Evolutionary conservation across 192 early-diverging fungal genomes (phyloP), one percentile per base, ranked within the genome.

Genomic region (Pilaira anomala): DNA sequence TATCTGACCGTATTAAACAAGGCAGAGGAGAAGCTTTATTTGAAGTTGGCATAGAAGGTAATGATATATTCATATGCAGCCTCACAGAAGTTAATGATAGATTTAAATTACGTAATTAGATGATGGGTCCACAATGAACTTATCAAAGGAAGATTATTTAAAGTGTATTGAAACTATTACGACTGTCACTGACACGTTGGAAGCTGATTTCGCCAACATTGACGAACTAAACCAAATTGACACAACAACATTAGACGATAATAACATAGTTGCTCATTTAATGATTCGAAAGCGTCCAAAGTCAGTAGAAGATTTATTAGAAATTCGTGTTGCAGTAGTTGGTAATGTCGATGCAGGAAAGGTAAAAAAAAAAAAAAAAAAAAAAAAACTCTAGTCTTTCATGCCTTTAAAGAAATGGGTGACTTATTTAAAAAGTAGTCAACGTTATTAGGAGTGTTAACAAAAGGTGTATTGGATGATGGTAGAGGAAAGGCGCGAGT

Each of bases 261-360:
- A 65, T 46, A 66, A 62, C 29, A 68, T 74, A 16, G 59, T 67
- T 0, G 76, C 72, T 2, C 74, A 90, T 66, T 41, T 89, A 0
- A 79, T 97, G 75, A 77, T 95, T 1, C 83, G 95, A 28, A 83
- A 81, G 52, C 69, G 76, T n/a, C 82, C 88, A 7, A 78, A 77
- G 22, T 78, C 84, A n/a, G 83, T 92, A n/a, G 88, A 94, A 66
- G 81, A 91, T 30, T 71, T 97, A 48, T 71, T 88, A 21, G 95
- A 97, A 73, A 76, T 95, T 55, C 84, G 95, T 8, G 86, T 97
- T 11, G 90, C 89, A 14, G 92, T 95, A 26, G 91, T 86, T 25
- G 94, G 94, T 64, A 97, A 97, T 76, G 93, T 97, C 22, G 87
- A 88, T 52, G 84, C 87, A 51, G 87, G 87, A 39, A 96, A 95